Evolutionary conservation across 164 flowering plant genomes (phyloP).

Genomic region (Berberis thunbergii): DNA sequence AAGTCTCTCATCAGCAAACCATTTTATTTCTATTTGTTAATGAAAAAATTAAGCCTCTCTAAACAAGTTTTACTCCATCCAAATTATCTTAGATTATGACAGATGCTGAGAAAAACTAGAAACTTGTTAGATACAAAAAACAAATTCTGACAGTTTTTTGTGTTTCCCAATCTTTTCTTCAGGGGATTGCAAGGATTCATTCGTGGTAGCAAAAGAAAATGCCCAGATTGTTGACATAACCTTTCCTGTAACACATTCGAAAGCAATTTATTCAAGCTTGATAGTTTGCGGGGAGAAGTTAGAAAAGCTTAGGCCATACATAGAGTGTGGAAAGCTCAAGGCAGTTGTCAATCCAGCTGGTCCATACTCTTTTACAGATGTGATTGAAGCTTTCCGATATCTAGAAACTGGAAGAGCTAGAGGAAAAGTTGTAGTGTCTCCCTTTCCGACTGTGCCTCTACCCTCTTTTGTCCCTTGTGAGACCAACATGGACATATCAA

Average conservation of each 20-base stretch:
- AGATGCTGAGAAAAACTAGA: too few relatives aligned
- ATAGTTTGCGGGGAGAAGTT: slow-evolving; percentile 28
- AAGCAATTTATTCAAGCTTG: slow-evolving; percentile 31
- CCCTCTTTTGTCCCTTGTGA: not conserved
- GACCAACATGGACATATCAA: not conserved
- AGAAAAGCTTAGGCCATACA: slow-evolving; percentile 29
- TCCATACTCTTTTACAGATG: slow-evolving; percentile 24
- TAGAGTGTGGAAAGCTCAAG: slow-evolving; percentile 33
- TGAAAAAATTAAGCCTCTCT: too few relatives aligned
- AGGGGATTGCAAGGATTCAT: too few relatives aligned
- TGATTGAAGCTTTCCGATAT: slow-evolving; percentile 29
- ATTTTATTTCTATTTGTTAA: too few relatives aligned
- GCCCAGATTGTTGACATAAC: slow-evolving; percentile 35
- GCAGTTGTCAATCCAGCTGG: slow-evolving; percentile 29
- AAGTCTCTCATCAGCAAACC: too few relatives aligned
- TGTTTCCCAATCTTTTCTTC: too few relatives aligned
- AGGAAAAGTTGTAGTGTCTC: slow-evolving; percentile 35
- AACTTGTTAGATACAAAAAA: too few relatives aligned
- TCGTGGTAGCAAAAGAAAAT: too few relatives aligned
- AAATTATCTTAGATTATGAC: too few relatives aligned
- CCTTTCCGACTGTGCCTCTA: slow-evolving; percentile 12
- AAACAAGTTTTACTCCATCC: too few relatives aligned
- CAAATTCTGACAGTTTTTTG: too few relatives aligned
- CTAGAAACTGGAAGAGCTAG: slow-evolving; percentile 43
- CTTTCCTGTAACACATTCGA: slow-evolving; percentile 35